Evolutionary conservation across 805 yeast species (phyloP).

Genomic region (Hanseniaspora hatyaiensis): DNA sequence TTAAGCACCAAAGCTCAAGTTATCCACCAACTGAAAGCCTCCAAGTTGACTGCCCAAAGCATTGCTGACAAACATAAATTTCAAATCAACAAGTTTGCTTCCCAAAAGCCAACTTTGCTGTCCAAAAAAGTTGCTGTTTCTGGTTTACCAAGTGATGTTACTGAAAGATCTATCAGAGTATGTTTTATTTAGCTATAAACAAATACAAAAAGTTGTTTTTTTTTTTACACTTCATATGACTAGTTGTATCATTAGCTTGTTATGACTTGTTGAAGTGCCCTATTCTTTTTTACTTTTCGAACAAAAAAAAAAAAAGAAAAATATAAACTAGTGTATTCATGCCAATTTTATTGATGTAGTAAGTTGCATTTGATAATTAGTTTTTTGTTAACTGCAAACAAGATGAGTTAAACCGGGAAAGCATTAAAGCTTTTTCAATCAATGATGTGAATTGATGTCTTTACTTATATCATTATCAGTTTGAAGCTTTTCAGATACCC

Average conservation of each 20-base stretch:
- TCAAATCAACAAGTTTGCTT: constrained; percentile 22
- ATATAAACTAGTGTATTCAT: no score
- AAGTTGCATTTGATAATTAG: background rate
- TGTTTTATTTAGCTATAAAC: constrained; percentile 37
- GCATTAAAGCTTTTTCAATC: no score
- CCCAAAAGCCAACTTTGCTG: constrained; percentile 22
- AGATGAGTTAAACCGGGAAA: no score
- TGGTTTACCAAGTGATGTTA: constrained; percentile 76
- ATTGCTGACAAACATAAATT: constrained; percentile 26
- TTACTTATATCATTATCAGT: no score
- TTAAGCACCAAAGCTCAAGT: constrained; percentile 24
- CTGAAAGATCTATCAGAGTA: constrained; percentile 75
- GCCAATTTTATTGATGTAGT: background rate
- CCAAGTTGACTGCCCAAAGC: constrained; percentile 20
- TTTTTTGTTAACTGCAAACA: background rate
- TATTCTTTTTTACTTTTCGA: constrained; percentile 5
- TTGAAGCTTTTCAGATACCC: no score
- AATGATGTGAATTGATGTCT: no score
- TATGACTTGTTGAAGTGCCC: background rate
- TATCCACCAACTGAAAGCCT: constrained; percentile 7
- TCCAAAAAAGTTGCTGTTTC: constrained; percentile 78
- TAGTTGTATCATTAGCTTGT: background rate
- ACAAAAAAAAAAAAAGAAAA: no score
- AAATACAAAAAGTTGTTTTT: no score
- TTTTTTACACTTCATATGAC: no score